Evolutionary conservation across 805 yeast genomes (phyloP).

Genomic region (Spathaspora girioi): DNA sequence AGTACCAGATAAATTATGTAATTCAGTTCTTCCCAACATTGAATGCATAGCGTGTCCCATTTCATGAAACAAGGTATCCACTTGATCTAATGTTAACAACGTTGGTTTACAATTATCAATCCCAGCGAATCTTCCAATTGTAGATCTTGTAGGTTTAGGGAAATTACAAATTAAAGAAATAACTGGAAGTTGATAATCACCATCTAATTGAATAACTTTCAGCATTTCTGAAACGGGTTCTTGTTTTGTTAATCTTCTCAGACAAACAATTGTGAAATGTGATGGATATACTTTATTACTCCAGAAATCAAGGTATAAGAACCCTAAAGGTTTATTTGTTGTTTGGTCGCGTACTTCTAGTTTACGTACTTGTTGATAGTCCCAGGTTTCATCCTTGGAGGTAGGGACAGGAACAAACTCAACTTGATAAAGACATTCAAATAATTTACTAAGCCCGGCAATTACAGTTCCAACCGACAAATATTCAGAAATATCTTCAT

Average conservation of each 20-base stretch:
- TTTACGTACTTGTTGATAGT: conserved; percentile 70
- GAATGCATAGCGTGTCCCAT: conserved; percentile 99
- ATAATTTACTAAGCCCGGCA: conserved; percentile 73
- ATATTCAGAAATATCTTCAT: conserved; percentile 57
- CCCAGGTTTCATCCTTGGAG: conserved; percentile 81
- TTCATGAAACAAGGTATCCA: conserved; percentile 93
- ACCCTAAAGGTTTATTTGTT: conserved; percentile 58
- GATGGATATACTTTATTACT: conserved; percentile 82
- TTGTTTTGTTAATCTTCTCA: conserved; percentile 56
- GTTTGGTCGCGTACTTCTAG: conserved; percentile 66
- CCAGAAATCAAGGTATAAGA: conserved; percentile 84
- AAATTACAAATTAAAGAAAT: conserved; percentile 89
- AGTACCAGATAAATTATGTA: conserved; percentile 93
- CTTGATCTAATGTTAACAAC: conserved; percentile 67
- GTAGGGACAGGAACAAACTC: conserved; percentile 64
- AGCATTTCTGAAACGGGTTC: conserved; percentile 21
- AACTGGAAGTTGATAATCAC: conserved; percentile 76
- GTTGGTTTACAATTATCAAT: conserved; percentile 37
- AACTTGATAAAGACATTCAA: conserved; percentile 72
- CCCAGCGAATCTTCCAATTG: conserved; percentile 27
- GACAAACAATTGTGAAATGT: conserved; percentile 92
- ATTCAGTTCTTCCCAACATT: conserved; percentile 85
- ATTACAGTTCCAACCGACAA: conserved; percentile 85
- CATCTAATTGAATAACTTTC: conserved; percentile 36
- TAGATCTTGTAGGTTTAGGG: conserved; percentile 17